Conservation (phyloP, 2,329 filamentous ascomycete species). For the Xylariaceae sp. region DNA sequence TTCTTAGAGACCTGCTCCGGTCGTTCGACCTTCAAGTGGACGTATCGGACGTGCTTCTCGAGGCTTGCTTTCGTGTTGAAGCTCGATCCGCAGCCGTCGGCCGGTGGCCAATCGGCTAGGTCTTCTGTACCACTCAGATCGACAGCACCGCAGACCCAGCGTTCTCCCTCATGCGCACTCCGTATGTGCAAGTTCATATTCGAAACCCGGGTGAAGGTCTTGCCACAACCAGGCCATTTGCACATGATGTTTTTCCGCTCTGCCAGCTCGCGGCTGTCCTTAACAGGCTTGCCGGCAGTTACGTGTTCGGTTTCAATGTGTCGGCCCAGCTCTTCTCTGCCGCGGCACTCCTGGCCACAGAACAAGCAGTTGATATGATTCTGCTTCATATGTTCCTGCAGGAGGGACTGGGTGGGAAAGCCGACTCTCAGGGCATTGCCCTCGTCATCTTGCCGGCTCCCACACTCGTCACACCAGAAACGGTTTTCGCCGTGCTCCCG, state of each 20-base stretch:
- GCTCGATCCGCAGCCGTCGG: constrained; percentile 63
- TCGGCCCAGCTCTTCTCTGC: constrained; percentile 59
- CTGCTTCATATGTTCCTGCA: constrained; percentile 66
- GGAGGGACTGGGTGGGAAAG: constrained; percentile 64
- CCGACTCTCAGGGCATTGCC: constrained; percentile 37
- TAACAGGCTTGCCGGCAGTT: constrained; percentile 32
- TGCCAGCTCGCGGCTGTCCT: constrained; percentile 30
- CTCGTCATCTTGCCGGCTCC: constrained; percentile 29
- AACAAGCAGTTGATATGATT: constrained; percentile 70
- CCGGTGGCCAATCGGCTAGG: constrained; percentile 55
- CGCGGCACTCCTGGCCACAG: constrained; percentile 62
- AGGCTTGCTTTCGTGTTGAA: constrained; percentile 73
- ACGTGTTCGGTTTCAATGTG: constrained; percentile 76
- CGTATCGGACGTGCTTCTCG: constrained; percentile 76
- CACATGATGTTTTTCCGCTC: constrained; percentile 62
- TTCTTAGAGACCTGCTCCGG: too few species aligned
- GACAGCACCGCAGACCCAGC: constrained; percentile 70
- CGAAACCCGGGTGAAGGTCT: constrained; percentile 73
- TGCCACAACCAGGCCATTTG: constrained; percentile 59
- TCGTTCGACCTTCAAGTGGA: constrained; percentile 60
- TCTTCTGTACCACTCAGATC: constrained; percentile 51
- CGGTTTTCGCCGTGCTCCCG: constrained; percentile 61
- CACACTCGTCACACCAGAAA: constrained; percentile 73
- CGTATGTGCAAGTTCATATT: constrained; percentile 77
- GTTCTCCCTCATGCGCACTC: constrained; percentile 66